Evolutionary conservation across 306 rosid genomes (phyloP), one percentile per base, ranked within the genome.

Genomic region (Lathyrus tuberosus): DNA sequence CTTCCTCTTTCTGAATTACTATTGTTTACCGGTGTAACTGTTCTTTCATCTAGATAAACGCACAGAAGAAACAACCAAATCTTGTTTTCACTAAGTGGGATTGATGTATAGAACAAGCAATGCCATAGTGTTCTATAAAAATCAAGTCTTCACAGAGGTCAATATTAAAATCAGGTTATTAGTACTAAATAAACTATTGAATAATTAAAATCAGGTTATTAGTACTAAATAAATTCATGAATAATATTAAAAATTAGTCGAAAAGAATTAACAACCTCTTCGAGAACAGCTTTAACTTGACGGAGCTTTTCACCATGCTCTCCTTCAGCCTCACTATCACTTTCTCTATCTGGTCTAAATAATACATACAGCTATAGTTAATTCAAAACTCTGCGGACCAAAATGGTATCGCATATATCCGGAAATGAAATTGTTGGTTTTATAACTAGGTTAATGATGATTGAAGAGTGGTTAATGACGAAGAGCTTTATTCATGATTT

Each of bases 211-310:
- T 35, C 38, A 53, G 20, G 28, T 49, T 56, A 41, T 47, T 17
- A 57, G 18, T 68, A 40, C 18, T 16, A 35, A 12, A 41, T 49
- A 59, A 54, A 49, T 57, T 59, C 16, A 24, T 69, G 37, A 61
- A 6, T 15, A 41, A 65, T 57, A 64, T 18, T 41, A 30, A 56
- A 57, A 9, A 33, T 48, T 33, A 20, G 65, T 46, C 18, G 33
- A 68, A 70, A 70, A 48, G 28, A 79, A 79, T 67, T n/a, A 18
- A 77, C 10, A 73, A 90, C 98, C 98, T 93, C 98, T 82, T 93
- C 98, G 16, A 93, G 98, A 69, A 93, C 97, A 30, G 98, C 98
- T 86, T 90, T 93, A 65, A 93, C 98, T 90, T 90, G 98, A 54
- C 96, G 98, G 76, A 93, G 97, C 85, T 88, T 93, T 84, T 93